Percentiles rank a stretch among this genome's conserved stretches.
phyloP scores from a whole-genome alignment of 2,329 filamentous ascomycete genomes.

The Cordyceps militaris region DNA sequence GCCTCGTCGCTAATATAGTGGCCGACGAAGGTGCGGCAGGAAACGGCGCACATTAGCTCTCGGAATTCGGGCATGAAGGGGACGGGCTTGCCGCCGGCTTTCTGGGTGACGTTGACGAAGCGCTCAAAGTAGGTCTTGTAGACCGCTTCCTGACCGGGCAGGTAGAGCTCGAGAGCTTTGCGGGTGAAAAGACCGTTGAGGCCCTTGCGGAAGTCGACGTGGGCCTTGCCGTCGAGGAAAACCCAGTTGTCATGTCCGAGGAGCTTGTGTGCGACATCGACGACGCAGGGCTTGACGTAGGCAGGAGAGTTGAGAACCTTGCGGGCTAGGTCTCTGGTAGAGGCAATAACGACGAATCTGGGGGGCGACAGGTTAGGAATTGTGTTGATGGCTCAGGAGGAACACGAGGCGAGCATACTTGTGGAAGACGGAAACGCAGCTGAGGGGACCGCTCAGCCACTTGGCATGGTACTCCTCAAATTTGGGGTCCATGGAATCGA shows the following conservation, averaged over 20 bases:
- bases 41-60: constrained; percentile 89
- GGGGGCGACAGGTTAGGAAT: neutral
- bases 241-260: constrained; percentile 92
- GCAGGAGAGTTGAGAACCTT: constrained; percentile 93
- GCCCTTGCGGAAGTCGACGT: constrained; percentile 96
- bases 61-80: constrained; percentile 91
- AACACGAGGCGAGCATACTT: constrained; percentile 55
- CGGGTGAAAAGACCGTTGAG: constrained; percentile 92
- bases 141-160: constrained; percentile 87
- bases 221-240: constrained; percentile 88
- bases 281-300: constrained; percentile 93
- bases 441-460: constrained; percentile 85
- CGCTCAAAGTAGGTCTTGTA: constrained; percentile 80
- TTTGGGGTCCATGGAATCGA: constrained; percentile 84
- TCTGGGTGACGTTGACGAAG: constrained; percentile 69
- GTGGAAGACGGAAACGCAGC: constrained; percentile 98
- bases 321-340: constrained; percentile 86
- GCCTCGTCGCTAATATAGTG: constrained; percentile 88
- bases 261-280: constrained; percentile 89
- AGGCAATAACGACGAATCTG: constrained; percentile 95
- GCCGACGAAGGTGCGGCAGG: constrained; percentile 93
- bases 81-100: constrained; percentile 63
- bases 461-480: constrained; percentile 88
- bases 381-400: neutral
- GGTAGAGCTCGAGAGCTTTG: constrained; percentile 76